Conservation (phyloP, 106 monocot genomes). For the Dendrobium officinale region DNA sequence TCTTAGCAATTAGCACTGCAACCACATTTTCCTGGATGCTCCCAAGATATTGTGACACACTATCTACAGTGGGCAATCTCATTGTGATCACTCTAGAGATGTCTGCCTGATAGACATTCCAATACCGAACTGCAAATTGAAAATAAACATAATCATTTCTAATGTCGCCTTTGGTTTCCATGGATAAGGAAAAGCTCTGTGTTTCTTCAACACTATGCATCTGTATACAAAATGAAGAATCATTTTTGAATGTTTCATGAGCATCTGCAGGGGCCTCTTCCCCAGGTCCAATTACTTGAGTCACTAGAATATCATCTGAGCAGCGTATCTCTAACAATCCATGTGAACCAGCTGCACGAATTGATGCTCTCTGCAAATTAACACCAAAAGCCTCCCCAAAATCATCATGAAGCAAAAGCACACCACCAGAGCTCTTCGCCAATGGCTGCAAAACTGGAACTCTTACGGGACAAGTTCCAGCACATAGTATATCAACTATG, state of each 20-base stretch:
- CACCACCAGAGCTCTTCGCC: constrained; percentile 88
- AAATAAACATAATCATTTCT: constrained; percentile 72
- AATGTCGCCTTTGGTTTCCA: constrained; percentile 83
- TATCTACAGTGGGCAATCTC: constrained; percentile 78
- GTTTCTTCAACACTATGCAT: constrained; percentile 97
- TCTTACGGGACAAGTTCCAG: constrained; percentile 87
- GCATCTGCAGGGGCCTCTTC: constrained; percentile 79
- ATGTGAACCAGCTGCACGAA: constrained; percentile 81
- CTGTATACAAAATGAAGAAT: constrained; percentile 70
- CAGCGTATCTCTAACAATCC: constrained; percentile 92
- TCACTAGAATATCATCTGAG: constrained; percentile 89
- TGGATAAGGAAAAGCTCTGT: constrained; percentile 78
- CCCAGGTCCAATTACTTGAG: constrained; percentile 95
- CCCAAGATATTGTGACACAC: constrained; percentile 65
- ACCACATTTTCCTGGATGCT: constrained; percentile 78
- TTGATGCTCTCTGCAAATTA: constrained; percentile 89
- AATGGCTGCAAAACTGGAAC: constrained; percentile 86
- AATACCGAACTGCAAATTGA: constrained; percentile 85
- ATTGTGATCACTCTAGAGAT: constrained; percentile 86
- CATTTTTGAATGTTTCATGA: constrained; percentile 88
- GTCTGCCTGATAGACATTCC: constrained; percentile 72
- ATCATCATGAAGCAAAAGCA: constrained; percentile 92
- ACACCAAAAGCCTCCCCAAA: constrained; percentile 99
- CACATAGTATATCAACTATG: constrained; percentile 85
- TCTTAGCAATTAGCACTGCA: constrained; percentile 82